Base-by-base conservation (phyloP, 345 rosid genomes). In the Geranium brycei region DNA sequence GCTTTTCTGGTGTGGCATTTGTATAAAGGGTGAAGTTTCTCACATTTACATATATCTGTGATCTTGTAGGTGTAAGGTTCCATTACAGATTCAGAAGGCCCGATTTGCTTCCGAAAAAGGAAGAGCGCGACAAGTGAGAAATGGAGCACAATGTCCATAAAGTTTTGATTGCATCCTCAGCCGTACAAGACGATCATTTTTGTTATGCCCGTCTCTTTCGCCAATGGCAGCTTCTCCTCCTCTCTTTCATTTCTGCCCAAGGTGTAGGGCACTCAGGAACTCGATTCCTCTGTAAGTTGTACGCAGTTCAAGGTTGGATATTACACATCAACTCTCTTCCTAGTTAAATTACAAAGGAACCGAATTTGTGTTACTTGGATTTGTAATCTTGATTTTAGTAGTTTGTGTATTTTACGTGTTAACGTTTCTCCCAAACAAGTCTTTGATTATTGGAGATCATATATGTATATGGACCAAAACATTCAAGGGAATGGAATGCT, bases 31-130 rank as follows among this genome's bases (percentile, higher is more conserved):
- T 57, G 17, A 28, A 11, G 32, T 61, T 59, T 35, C 59, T 19
- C 28, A 7, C n/a, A 30, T 10, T 31, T 15, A 14, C 35, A 7
- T 38, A 56, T 41, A n/a, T 66, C 60, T 68, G 55, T 61, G 23
- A 14, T 35, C 35, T 65, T 77, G 77, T 65, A 88, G 99, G 96
- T 67, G 55, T 80, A 67, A 82, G 88, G 79, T 80, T 91, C 72
- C 77, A 83, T 61, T 85, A 80, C 76, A 77, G 97, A 82, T 80
- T 87, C 69, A 79, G 88, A 73, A 85, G 89, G 71, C 75, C 28
- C 67, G 99, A 91, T 73, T 64, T 79, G 55, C 97, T 90, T 32
- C 99, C 95, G 0, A 95, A 81, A 65, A 79, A 80, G 74, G 96
- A 91, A 73, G 28, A 81, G 65, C 92, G 78, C 17, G 91, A 87